Evolutionary conservation across 345 rosid species (phyloP).

Genomic region (Camelina laxa): DNA sequence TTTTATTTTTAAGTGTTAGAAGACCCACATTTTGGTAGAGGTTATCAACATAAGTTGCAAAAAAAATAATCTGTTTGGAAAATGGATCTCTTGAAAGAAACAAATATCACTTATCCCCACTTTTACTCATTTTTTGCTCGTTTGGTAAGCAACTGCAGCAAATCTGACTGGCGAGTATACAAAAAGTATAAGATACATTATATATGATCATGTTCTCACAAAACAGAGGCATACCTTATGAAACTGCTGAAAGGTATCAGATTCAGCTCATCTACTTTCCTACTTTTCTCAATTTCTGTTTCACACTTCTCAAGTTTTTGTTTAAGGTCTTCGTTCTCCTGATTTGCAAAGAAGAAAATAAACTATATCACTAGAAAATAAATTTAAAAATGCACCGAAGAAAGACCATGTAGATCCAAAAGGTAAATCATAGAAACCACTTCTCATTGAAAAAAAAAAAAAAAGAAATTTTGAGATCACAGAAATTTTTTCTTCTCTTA

Average conservation of each 20-base stretch:
- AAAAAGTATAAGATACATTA: not conserved
- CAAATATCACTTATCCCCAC: conserved; percentile 11
- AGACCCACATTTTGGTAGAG: conserved; percentile 14
- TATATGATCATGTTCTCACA: not conserved
- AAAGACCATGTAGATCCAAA: conserved; percentile 14
- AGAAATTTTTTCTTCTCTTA: not conserved
- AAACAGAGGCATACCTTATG: conserved; percentile 51
- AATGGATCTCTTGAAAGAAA: conserved; percentile 19
- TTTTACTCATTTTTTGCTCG: conserved; percentile 2
- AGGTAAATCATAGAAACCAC: conserved; percentile 14
- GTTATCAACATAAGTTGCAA: not conserved
- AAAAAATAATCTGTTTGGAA: not conserved
- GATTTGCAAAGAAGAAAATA: conserved; percentile 33
- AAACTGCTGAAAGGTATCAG: conserved; percentile 76
- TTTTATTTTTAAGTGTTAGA: conserved; percentile 3
- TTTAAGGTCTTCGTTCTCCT: conserved; percentile 76
- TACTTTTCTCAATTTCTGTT: conserved; percentile 71
- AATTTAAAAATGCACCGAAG: not conserved
- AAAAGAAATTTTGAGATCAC: conserved; percentile 9
- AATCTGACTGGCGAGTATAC: conserved; percentile 10
- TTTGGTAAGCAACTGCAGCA: conserved; percentile 16
- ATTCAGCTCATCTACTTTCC: conserved; percentile 71
- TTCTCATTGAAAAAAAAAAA: not conserved
- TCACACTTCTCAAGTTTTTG: conserved; percentile 74
- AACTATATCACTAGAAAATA: conserved; percentile 17